Base-by-base conservation (phyloP, 1,284 basidiomycete species). In the Lignosus rhinocerotis region DNA sequence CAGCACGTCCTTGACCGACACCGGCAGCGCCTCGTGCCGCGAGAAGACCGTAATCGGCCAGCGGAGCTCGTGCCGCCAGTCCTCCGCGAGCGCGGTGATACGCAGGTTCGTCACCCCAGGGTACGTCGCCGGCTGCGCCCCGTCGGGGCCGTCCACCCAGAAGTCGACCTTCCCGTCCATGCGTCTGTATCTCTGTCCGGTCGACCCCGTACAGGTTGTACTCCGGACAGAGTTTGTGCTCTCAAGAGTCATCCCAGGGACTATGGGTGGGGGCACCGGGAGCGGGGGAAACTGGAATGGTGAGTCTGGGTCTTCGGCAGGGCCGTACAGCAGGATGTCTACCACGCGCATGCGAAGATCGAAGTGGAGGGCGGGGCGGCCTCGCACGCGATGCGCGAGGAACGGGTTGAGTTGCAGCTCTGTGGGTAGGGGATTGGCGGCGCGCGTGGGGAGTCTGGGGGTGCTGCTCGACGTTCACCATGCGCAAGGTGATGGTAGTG, bases 101-200 rank as follows among this genome's bases (percentile, higher is more conserved):
- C 76, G 76, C 75, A 87, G 76, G 53, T 79, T 75, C 5, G 79
- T 79, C 41, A 84, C 72, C 58, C 82, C 79, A 0, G 85, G 85
- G 67, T 72, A 80, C 6, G 85, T 85, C 14, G 84, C 85, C 0
- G 83, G 84, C 65, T 86, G 83, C 10, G 76, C 69, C 47, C 75
- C 72, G 66, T 85, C 80, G 1, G 76, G 69, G 2, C 70, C 63
- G 30, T 72, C 66, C 51, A 76, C 66, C 30, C 65, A 62, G 36
- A 73, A 70, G 34, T 52, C 58, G 38, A 30, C 25, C 16, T 71
- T 67, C 9, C 72, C 71, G 52, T 16, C 11, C n/a, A n/a, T 12
- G 14, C 25, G 25, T 25, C 25, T 25, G 25, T 25, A 25, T 25
- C 25, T 25, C 25, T 25, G 5, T 14, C 36, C 12, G 36, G 8